Evolutionary conservation across 164 flowering plant species (phyloP).

Genomic region (Magnolia changhungtana): DNA sequence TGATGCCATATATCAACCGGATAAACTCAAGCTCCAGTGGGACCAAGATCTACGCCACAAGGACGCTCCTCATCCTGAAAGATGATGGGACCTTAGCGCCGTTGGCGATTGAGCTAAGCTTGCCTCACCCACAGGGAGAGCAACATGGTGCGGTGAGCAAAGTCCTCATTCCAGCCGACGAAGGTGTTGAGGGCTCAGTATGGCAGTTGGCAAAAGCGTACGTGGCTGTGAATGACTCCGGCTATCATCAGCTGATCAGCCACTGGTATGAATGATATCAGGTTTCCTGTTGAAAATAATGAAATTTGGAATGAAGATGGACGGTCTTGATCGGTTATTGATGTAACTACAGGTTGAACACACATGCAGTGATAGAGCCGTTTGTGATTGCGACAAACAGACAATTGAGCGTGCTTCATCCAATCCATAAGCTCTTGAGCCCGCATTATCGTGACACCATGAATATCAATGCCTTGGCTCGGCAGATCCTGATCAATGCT

Average conservation of each 20-base stretch:
- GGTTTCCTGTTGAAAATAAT: too few species aligned
- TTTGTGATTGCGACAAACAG: conserved; percentile 78
- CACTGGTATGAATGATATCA: conserved; percentile 55
- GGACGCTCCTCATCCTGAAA: conserved; percentile 67
- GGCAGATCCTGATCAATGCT: conserved; percentile 83
- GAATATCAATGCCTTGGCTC: conserved; percentile 78
- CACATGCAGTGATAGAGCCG: conserved; percentile 88
- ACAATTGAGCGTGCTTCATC: conserved; percentile 79
- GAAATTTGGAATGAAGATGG: neutral
- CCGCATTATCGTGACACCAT: conserved; percentile 90
- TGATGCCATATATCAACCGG: conserved; percentile 58
- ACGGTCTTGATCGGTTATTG: neutral
- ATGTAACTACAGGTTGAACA: conserved; percentile 60
- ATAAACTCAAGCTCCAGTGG: conserved; percentile 47
- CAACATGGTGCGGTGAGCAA: conserved; percentile 52
- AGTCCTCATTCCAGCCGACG: conserved; percentile 65
- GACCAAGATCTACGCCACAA: conserved; percentile 69
- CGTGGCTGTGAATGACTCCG: conserved; percentile 83
- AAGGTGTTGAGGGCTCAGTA: conserved; percentile 51
- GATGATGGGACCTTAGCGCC: conserved; percentile 79
- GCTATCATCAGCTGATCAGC: conserved; percentile 83
- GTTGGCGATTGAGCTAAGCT: conserved; percentile 79
- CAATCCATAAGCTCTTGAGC: conserved; percentile 73
- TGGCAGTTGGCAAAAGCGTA: conserved; percentile 96
- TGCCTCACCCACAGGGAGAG: conserved; percentile 80